Percentiles rank a stretch among this genome's conserved stretches.
Conservation (phyloP, 1,139 yeast genomes). For the Hansenula lynferdii region DNA sequence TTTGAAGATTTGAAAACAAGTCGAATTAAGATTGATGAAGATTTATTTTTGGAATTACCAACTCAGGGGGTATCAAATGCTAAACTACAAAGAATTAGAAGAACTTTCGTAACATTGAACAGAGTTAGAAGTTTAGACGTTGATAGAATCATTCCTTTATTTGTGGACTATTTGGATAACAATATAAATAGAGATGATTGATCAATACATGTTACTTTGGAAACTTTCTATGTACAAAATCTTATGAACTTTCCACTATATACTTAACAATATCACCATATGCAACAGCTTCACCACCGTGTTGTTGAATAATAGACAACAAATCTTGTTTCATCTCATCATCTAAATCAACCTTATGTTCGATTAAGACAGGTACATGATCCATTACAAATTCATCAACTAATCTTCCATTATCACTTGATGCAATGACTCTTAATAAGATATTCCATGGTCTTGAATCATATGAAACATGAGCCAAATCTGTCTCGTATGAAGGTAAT, state of each 20-base stretch:
- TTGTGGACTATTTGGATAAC: slow-evolving; percentile 67
- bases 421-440: slow-evolving; percentile 12
- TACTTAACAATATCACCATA: slow-evolving; percentile 11
- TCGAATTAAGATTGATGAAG: slow-evolving; percentile 41
- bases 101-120: slow-evolving; percentile 77
- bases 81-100: slow-evolving; percentile 74
- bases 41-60: slow-evolving; percentile 57
- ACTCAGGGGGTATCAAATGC: slow-evolving; percentile 60
- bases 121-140: slow-evolving; percentile 67
- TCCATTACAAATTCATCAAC: slow-evolving; percentile 12
- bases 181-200: slow-evolving; percentile 27
- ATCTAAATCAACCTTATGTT: slow-evolving; percentile 2
- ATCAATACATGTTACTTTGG: no score
- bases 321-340: slow-evolving; percentile 5
- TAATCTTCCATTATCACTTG: slow-evolving; percentile 11
- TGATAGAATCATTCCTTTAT: slow-evolving; percentile 62
- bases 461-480: slow-evolving; percentile 5
- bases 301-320: slow-evolving; percentile 7
- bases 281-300: slow-evolving; percentile 9
- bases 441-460: slow-evolving; percentile 27
- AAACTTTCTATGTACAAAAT: not conserved
- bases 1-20: slow-evolving; percentile 54
- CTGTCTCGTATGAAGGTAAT: slow-evolving; percentile 3
- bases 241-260: no score
- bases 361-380: slow-evolving; percentile 8